Conservation (phyloP, 2,329 filamentous ascomycete genomes). For the Fusarium citri region DNA sequence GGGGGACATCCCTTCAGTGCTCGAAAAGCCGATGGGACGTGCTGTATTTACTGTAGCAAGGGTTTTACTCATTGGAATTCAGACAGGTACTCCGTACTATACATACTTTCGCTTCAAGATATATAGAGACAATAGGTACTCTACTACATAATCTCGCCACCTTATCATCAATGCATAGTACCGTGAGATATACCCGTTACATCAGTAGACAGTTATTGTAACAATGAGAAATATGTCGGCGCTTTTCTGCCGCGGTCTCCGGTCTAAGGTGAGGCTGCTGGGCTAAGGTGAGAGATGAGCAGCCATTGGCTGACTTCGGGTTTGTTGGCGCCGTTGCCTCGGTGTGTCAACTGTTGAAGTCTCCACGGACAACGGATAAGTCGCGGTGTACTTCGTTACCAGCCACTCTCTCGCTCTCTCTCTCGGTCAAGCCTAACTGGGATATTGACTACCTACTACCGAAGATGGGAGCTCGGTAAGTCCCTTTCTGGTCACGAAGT, state of each 20-base stretch:
- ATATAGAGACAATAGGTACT: background rate
- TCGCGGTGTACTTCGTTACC: conserved; percentile 29
- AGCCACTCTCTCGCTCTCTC: conserved; percentile 10
- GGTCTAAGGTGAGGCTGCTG: background rate
- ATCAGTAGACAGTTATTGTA: background rate
- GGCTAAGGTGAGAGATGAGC: background rate
- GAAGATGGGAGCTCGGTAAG: conserved; percentile 20
- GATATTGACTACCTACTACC: conserved; percentile 9
- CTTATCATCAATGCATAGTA: background rate
- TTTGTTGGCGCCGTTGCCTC: conserved; percentile 32
- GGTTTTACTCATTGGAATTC: background rate
- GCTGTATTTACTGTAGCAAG: background rate
- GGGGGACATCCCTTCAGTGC: conserved; percentile 3
- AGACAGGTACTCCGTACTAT: background rate
- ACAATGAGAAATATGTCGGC: conserved; percentile 29
- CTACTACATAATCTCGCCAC: background rate
- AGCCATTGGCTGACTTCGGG: conserved; percentile 17
- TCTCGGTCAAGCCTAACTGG: conserved; percentile 35
- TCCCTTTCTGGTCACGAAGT: conserved; percentile 27
- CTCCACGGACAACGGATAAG: conserved; percentile 34
- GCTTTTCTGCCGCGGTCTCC: conserved; percentile 32
- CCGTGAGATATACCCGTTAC: background rate
- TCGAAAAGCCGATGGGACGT: background rate
- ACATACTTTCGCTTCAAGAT: background rate
- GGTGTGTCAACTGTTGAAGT: conserved; percentile 40